phyloP scores from a whole-genome alignment of 306 rosid genomes.

The Sechiopsis laciniata region DNA sequence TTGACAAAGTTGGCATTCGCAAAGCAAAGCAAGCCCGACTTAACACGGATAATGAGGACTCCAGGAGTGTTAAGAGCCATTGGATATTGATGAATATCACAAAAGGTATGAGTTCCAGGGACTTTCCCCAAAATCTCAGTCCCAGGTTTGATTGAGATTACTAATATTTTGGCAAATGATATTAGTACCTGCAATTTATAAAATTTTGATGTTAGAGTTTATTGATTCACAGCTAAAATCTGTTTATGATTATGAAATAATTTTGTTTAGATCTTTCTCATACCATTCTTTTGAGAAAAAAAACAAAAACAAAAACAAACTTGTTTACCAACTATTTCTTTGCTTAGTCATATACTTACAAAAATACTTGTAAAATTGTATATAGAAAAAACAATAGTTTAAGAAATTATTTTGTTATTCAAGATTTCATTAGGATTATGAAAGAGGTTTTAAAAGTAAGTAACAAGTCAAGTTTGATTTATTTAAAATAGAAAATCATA shows the following conservation, averaged over 20 bases:
- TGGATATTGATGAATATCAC: constrained; percentile 63
- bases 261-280: no score
- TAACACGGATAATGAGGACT: constrained; percentile 48
- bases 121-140: constrained; percentile 64
- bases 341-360: neutral
- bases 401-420: no score
- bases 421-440: no score
- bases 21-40: constrained; percentile 69
- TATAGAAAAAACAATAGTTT: no score
- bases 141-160: constrained; percentile 60
- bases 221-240: neutral
- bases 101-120: constrained; percentile 65
- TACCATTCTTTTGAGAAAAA: no score
- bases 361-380: no score
- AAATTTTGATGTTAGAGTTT: neutral
- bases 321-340: neutral
- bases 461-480: neutral
- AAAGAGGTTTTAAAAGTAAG: no score
- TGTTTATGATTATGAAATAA: neutral
- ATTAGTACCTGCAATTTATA: constrained; percentile 47
- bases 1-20: constrained; percentile 70
- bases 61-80: constrained; percentile 70
- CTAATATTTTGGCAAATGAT: constrained; percentile 63
- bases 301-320: no score
- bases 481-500: no score